Evolutionary conservation across 106 monocot species (phyloP).

Genomic region (Apostasia shenzhenica): DNA sequence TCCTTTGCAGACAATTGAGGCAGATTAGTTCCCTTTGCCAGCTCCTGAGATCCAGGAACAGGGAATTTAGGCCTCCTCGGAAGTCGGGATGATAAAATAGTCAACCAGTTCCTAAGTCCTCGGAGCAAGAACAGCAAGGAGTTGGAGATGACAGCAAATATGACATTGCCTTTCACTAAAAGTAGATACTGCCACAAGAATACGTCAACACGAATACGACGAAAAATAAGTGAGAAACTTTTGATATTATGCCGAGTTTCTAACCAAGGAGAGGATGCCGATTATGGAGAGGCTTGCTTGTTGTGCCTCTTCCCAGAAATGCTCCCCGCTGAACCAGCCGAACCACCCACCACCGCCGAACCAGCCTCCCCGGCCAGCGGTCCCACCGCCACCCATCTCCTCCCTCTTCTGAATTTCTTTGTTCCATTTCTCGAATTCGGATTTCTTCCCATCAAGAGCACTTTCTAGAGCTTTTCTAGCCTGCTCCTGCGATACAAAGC

Average conservation of each 20-base stretch:
- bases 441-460: conserved; percentile 73
- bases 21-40: conserved; percentile 7
- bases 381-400: conserved; percentile 40
- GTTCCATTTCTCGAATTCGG: conserved; percentile 82
- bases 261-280: conserved; percentile 57
- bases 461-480: conserved; percentile 75
- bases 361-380: conserved; percentile 55
- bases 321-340: conserved; percentile 53
- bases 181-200: conserved; percentile 53
- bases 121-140: conserved; percentile 52
- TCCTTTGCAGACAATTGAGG: conserved; percentile 54
- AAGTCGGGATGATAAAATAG: conserved; percentile 13
- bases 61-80: conserved; percentile 2
- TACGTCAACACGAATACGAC: neutral
- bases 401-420: conserved; percentile 73
- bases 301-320: conserved; percentile 78
- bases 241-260: neutral
- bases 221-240: neutral
- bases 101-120: conserved; percentile 38
- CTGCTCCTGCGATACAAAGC: conserved; percentile 41
- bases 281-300: conserved; percentile 49
- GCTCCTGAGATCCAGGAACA: neutral
- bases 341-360: conserved; percentile 82
- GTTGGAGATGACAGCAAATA: conserved; percentile 68
- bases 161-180: conserved; percentile 56